Conservation (phyloP, 1,284 basidiomycete genomes). For the Boletellus deceptivus region DNA sequence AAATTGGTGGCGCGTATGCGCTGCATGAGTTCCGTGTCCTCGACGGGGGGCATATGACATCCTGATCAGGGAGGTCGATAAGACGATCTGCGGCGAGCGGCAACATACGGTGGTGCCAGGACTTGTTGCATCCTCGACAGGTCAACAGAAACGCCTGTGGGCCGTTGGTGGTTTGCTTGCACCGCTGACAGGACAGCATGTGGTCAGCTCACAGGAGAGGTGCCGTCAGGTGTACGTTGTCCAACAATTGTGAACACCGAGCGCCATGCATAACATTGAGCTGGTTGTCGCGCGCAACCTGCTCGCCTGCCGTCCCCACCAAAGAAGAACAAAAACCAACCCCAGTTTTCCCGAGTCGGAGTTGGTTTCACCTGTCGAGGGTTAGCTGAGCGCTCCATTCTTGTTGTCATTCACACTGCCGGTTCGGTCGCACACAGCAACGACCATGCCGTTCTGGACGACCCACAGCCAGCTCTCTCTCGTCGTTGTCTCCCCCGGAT, state of each 20-base stretch:
- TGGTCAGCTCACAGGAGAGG: no score
- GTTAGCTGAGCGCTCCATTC: conserved; percentile 25
- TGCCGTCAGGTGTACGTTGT: no score
- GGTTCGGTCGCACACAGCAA: conserved; percentile 16
- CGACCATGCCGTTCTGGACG: conserved; percentile 4
- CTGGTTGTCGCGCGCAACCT: neutral
- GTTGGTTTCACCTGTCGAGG: conserved; percentile 11
- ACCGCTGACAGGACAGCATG: conserved; percentile 26
- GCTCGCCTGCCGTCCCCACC: neutral
- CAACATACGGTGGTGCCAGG: conserved; percentile 33
- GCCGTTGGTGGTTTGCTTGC: conserved; percentile 16
- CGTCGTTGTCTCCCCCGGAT: conserved; percentile 13
- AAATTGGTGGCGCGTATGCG: conserved; percentile 21
- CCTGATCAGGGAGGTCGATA: conserved; percentile 14
- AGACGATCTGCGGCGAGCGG: neutral
- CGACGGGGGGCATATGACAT: conserved; percentile 29
- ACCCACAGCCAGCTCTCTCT: neutral
- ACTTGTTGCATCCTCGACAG: conserved; percentile 23
- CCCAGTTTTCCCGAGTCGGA: conserved; percentile 5
- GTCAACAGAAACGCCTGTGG: conserved; percentile 29
- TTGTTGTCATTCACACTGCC: conserved; percentile 15
- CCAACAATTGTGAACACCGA: no score
- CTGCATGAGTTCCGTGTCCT: conserved; percentile 23
- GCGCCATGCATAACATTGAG: no score
- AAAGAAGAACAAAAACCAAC: neutral